Evolutionary conservation across 768 basidiomycete genomes (phyloP).

Genomic region (Pulveroboletus sp.): DNA sequence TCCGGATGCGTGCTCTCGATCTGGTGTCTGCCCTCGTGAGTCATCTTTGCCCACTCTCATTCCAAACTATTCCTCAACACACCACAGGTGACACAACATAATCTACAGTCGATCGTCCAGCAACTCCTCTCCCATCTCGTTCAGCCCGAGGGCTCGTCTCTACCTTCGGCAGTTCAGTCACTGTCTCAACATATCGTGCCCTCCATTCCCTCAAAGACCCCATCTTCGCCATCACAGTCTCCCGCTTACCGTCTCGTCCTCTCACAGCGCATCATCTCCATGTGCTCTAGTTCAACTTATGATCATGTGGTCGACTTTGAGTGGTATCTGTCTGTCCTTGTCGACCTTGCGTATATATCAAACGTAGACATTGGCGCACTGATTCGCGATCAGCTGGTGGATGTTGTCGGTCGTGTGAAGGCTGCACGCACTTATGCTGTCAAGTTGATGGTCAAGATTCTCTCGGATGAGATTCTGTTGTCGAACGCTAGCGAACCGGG

Average conservation of each 20-base stretch:
- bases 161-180: constrained; percentile 56
- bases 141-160: constrained; percentile 46
- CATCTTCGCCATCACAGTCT: constrained; percentile 61
- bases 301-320: constrained; percentile 90
- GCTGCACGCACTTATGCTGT: constrained; percentile 78
- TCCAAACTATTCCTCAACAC: neutral
- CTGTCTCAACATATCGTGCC: constrained; percentile 52
- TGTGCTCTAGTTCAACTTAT: constrained; percentile 82
- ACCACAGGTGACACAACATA: constrained; percentile 72
- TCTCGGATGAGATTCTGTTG: constrained; percentile 76
- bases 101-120: constrained; percentile 86
- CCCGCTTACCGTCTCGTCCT: constrained; percentile 85
- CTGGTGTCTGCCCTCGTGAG: constrained; percentile 89
- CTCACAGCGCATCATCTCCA: constrained; percentile 77
- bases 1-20: constrained; percentile 94
- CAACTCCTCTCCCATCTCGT: constrained; percentile 88
- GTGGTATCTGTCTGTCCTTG: constrained; percentile 94
- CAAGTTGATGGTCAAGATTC: constrained; percentile 74
- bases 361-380: constrained; percentile 73
- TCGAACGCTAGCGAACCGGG: constrained; percentile 64
- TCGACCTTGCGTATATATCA: constrained; percentile 88
- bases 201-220: constrained; percentile 35
- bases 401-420: constrained; percentile 79
- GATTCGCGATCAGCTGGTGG: constrained; percentile 82
- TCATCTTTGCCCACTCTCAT: neutral